phyloP scores from a whole-genome alignment of 1,139 yeast species.

The Saccharomyces hybrid region DNA sequence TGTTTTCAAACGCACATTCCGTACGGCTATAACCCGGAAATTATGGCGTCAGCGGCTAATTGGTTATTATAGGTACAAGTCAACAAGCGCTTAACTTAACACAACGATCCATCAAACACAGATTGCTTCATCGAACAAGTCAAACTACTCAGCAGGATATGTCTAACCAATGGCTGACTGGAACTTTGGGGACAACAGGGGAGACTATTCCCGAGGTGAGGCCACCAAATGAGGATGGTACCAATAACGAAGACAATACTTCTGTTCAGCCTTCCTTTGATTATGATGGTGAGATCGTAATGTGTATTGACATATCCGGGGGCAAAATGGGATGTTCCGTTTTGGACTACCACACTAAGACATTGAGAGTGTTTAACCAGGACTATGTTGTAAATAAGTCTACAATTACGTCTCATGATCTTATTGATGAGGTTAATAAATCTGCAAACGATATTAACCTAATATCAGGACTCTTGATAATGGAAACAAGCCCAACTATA shows the following conservation, averaged over 20 bases:
- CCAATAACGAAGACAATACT: neutral
- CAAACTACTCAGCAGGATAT: neutral
- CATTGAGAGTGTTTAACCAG: constrained; percentile 10
- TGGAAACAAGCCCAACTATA: constrained; percentile 10
- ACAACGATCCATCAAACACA: neutral
- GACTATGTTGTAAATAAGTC: constrained; percentile 8
- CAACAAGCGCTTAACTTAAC: neutral
- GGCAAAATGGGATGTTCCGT: constrained; percentile 14
- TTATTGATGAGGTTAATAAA: neutral
- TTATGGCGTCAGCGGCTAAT: neutral
- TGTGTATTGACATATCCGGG: constrained; percentile 12
- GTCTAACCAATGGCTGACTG: neutral
- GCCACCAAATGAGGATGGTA: neutral
- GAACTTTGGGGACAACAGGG: neutral
- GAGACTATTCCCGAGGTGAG: neutral
- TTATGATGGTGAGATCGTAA: constrained; percentile 7
- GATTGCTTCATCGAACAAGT: neutral
- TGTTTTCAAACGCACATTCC: neutral
- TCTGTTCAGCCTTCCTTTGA: constrained; percentile 1
- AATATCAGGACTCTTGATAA: constrained; percentile 11
- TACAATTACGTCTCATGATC: neutral
- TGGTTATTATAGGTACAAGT: neutral
- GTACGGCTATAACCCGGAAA: neutral
- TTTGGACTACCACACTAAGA: constrained; percentile 7
- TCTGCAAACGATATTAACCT: constrained; percentile 9